These are phyloP conservation scores for Bipolaris gigantea DNA, from an alignment of 2,329 filamentous ascomycete species.

Conservation along the genomic window DNA sequence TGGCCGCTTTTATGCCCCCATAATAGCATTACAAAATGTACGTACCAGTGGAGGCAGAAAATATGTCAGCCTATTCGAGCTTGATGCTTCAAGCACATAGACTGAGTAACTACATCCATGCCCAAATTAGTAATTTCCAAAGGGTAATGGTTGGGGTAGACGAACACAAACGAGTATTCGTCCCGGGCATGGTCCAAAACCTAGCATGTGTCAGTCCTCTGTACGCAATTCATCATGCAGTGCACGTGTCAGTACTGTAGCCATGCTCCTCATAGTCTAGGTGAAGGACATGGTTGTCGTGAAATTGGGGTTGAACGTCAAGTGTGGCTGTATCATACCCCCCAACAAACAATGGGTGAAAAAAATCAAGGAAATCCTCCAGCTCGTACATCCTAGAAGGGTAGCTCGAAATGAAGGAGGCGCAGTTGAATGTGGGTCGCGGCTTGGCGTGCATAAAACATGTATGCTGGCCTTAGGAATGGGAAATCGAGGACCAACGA, in stretches of 20 bases:
- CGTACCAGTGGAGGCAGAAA: constrained; percentile 53
- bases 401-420: constrained; percentile 23
- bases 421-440: constrained; percentile 18
- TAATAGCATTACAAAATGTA: constrained; percentile 31
- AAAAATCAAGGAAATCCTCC: constrained; percentile 1
- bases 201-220: constrained; percentile 43
- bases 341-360: neutral
- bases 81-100: constrained; percentile 57
- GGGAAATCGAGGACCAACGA: constrained; percentile 23
- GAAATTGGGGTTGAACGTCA: neutral
- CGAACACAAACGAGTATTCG: constrained; percentile 78
- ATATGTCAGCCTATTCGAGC: constrained; percentile 53
- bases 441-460: constrained; percentile 23
- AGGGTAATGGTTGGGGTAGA: constrained; percentile 12
- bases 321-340: constrained; percentile 9
- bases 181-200: constrained; percentile 66
- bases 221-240: constrained; percentile 37
- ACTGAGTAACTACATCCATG: constrained; percentile 51
- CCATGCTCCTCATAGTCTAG: neutral
- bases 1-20: constrained; percentile 27
- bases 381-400: neutral
- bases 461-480: constrained; percentile 13
- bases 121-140: constrained; percentile 63
- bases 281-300: neutral
- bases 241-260: neutral